Percentiles rank a stretch among this genome's conserved stretches.
Conservation (phyloP, 805 yeast genomes). For the Kodamaea laetipori region DNA sequence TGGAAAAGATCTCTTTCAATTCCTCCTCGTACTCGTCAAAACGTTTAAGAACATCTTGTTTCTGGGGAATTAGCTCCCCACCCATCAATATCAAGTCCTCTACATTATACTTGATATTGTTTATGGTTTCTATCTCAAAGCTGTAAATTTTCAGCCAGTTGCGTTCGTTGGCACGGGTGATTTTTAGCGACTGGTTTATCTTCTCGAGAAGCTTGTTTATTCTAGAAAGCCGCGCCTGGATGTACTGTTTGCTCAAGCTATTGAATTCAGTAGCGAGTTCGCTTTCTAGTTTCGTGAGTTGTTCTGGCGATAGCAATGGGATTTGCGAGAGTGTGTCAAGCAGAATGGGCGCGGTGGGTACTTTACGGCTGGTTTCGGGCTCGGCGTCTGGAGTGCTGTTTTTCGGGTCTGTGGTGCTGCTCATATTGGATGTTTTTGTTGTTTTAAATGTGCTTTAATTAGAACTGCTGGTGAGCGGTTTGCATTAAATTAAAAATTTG, state of each 20-base stretch:
- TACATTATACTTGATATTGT: conserved; percentile 32
- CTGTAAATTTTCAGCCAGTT: conserved; percentile 36
- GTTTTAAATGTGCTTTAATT: too few species aligned
- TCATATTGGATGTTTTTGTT: too few species aligned
- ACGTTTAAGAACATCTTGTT: conserved; percentile 20
- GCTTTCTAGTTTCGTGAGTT: conserved; percentile 25
- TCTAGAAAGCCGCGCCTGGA: conserved; percentile 31
- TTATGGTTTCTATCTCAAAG: conserved; percentile 38
- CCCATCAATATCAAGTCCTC: conserved; percentile 30
- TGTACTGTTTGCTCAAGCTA: conserved; percentile 25
- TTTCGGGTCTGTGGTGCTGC: too few species aligned
- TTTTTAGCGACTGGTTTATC: conserved; percentile 28
- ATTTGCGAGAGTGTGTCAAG: conserved; percentile 14
- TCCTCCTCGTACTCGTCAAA: conserved; percentile 35
- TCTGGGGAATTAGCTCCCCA: conserved; percentile 13
- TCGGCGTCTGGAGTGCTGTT: too few species aligned
- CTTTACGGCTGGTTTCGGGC: too few species aligned
- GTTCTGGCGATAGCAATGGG: conserved; percentile 25
- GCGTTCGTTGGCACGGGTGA: conserved; percentile 29
- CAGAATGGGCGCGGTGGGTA: background rate
- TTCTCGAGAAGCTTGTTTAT: conserved; percentile 28
- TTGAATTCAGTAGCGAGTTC: conserved; percentile 27
- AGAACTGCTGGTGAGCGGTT: too few species aligned
- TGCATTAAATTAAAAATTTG: too few species aligned
- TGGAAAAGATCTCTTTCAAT: conserved; percentile 29